phyloP scores from a whole-genome alignment of 352 stramenopile species.

The Pythium oligandrum region DNA sequence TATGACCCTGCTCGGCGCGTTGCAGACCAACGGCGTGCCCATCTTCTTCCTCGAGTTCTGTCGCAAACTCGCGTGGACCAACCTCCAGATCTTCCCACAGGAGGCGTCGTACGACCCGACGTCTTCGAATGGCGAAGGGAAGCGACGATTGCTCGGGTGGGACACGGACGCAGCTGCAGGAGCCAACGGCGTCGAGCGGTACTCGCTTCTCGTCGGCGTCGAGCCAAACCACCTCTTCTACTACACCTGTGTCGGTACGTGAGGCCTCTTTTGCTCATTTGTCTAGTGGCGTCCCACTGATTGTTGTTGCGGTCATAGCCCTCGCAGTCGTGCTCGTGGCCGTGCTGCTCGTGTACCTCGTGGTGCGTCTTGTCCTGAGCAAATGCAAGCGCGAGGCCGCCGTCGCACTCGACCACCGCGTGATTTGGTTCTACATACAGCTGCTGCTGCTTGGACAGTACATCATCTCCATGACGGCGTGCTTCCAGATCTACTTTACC shows the following conservation, averaged over 20 bases:
- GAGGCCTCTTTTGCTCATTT: no score
- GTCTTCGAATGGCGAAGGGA: background rate
- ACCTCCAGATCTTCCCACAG: constrained; percentile 37
- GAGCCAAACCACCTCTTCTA: constrained; percentile 40
- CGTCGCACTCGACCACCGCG: constrained; percentile 29
- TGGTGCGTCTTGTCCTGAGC: constrained; percentile 20
- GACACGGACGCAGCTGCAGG: background rate
- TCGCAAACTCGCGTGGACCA: constrained; percentile 47
- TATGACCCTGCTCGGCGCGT: constrained; percentile 35
- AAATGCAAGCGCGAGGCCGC: constrained; percentile 18
- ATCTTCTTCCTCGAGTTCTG: constrained; percentile 44
- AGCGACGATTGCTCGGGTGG: no score
- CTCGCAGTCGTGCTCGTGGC: constrained; percentile 11
- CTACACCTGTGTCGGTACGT: constrained; percentile 31
- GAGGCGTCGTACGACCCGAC: constrained; percentile 10
- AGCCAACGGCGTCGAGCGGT: constrained; percentile 28
- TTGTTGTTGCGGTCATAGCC: constrained; percentile 3
- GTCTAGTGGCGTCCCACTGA: constrained; percentile 3
- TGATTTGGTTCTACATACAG: constrained; percentile 35
- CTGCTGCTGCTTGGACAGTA: constrained; percentile 43
- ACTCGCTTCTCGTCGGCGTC: constrained; percentile 31
- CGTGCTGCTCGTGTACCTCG: constrained; percentile 28
- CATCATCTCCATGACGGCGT: constrained; percentile 35
- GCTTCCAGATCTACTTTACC: constrained; percentile 41
- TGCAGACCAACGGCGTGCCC: constrained; percentile 35